These are phyloP conservation scores for Penicillium corylophilum DNA, from an alignment of 2,329 filamentous ascomycete genomes.

Conservation along the genomic window DNA sequence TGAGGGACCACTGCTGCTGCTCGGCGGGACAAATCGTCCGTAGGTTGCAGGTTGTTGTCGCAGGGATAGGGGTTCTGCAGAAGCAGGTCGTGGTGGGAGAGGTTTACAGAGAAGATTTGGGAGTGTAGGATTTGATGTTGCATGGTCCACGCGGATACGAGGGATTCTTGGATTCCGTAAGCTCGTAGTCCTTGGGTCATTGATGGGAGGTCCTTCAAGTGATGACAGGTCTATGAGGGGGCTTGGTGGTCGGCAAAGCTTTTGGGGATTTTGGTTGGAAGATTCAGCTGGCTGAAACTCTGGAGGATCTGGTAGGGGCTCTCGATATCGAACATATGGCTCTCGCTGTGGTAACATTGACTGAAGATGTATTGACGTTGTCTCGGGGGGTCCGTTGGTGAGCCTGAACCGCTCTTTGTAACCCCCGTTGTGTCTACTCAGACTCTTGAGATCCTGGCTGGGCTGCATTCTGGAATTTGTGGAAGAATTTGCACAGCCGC, in stretches of 20 bases:
- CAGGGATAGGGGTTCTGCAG: conserved; percentile 4
- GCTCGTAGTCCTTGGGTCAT: conserved; percentile 19
- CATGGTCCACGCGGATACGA: conserved; percentile 5
- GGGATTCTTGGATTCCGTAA: neutral
- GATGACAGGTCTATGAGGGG: conserved; percentile 37
- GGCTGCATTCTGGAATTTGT: neutral
- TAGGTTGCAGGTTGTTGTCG: neutral
- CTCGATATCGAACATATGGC: neutral
- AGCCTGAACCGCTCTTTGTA: neutral
- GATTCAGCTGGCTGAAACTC: neutral
- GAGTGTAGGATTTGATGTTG: conserved; percentile 2
- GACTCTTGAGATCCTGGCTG: neutral
- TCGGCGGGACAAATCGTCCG: neutral
- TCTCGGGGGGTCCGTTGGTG: neutral
- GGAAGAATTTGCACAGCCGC: conserved; percentile 11
- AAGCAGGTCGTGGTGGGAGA: conserved; percentile 14
- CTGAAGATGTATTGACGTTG: neutral
- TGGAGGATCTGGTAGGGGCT: neutral
- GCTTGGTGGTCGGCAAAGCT: neutral
- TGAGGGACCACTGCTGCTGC: neutral
- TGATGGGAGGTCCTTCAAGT: conserved; percentile 35
- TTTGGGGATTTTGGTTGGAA: neutral
- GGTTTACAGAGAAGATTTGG: conserved; percentile 19
- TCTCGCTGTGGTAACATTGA: neutral
- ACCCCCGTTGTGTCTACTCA: neutral